A percentile compares a stretch with the other conserved stretches of the same genome.
These are phyloP conservation scores for Entomophthora muscae DNA, from an alignment of 371 early-diverging fungal species.

Conservation along the genomic window DNA sequence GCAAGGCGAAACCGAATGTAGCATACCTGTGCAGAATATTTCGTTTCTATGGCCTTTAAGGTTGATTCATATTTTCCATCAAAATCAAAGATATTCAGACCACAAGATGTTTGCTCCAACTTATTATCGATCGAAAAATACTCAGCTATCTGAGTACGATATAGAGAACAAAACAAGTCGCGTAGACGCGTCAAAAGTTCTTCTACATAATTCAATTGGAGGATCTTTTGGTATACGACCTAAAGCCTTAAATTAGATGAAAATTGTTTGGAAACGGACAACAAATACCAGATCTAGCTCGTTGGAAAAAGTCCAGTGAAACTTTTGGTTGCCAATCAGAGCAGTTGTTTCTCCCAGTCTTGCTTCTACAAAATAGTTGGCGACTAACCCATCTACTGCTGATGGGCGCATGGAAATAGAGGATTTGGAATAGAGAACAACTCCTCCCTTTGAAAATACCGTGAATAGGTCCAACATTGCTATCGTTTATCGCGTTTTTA, in stretches of 20 bases:
- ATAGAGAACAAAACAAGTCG: constrained; percentile 9
- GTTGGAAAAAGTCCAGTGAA: constrained; percentile 75
- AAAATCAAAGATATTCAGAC: constrained; percentile 12
- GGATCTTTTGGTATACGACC: constrained; percentile 80
- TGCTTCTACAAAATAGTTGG: constrained; percentile 63
- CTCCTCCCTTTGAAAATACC: constrained; percentile 61
- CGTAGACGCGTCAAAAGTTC: constrained; percentile 50
- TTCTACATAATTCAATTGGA: constrained; percentile 68
- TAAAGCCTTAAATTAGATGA: constrained; percentile 12
- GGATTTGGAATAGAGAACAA: constrained; percentile 57
- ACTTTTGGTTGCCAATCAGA: constrained; percentile 38
- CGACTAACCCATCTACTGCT: constrained; percentile 55
- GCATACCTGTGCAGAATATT: constrained; percentile 18
- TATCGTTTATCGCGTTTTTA: background rate
- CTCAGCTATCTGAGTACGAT: background rate
- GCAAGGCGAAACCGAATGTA: background rate
- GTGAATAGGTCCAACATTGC: constrained; percentile 68
- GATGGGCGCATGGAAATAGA: constrained; percentile 30
- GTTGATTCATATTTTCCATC: constrained; percentile 21
- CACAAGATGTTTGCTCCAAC: background rate
- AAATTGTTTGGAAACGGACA: constrained; percentile 18
- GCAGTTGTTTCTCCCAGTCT: constrained; percentile 36
- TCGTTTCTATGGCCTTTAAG: constrained; percentile 22
- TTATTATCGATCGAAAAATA: background rate
- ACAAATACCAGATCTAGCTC: constrained; percentile 78